Evolutionary conservation across 2,329 filamentous ascomycete genomes (phyloP), one percentile per base, ranked within the genome.

Genomic region (Talaromyces amestolkiae): DNA sequence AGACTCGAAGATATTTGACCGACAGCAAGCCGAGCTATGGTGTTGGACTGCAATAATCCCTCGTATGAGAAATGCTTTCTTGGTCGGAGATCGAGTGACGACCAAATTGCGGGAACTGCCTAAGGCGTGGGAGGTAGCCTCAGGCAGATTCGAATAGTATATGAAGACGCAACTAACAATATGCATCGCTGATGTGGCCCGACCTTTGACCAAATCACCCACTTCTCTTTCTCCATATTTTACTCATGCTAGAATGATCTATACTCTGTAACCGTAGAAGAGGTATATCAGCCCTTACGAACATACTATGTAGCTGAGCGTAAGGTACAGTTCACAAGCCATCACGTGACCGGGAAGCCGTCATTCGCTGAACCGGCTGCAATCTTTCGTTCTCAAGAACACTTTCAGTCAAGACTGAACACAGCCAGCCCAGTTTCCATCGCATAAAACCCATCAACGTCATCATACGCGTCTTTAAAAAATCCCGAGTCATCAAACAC

Each of bases 321-420:
- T 22, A 24, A 24, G 10, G 27, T 39, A 9, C 13, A 39, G 35
- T 27, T 17, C 0, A 8, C 5, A 3, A 56, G 2, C 2, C 2
- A 19, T 61, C 65, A 67, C 65, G 65, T 67, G 65, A 54, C 35
- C 31, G 17, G 3, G 49, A 17, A 24, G 33, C 56, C 47, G 58
- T 35, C 63, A 67, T 67, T 67, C 65, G 64, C 53, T 61, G 59
- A 27, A n/a, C 39, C 62, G 27, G 7, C 22, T 63, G 58, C 65
- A 63, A 60, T 63, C 65, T 67, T 65, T 58, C 47, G 13, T n/a
- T 7, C 19, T 19, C 33, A 7, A 43, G 17, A 13, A n/a, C 19
- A 17, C 35, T 22, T 15, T 11, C 22, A 54, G 41, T 37, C 45
- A 37, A 15, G 24, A 47, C 39, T 17, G 47, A 56, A 54, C 22